Conservation (phyloP, 2,329 filamentous ascomycete species). For the Cladophialophora immunda region DNA sequence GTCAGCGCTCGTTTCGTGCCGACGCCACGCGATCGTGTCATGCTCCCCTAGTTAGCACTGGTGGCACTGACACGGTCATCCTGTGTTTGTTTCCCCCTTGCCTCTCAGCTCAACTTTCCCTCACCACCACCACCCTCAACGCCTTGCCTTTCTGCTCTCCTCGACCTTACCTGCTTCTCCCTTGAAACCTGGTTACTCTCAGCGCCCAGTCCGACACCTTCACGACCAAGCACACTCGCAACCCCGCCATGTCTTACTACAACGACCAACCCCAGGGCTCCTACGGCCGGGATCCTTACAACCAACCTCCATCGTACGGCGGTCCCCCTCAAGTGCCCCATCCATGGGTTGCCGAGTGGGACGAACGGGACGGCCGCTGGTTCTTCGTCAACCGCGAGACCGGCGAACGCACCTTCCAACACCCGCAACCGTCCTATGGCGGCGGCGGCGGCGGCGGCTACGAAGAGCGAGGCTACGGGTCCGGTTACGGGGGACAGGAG, state of each 20-base stretch:
- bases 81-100: background rate
- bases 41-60: background rate
- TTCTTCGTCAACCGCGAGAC: constrained; percentile 58
- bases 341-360: constrained; percentile 58
- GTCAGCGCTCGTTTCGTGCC: constrained; percentile 15
- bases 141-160: background rate
- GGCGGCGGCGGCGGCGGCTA: constrained; percentile 22
- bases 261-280: constrained; percentile 17
- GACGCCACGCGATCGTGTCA: constrained; percentile 4
- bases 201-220: background rate
- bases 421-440: constrained; percentile 43
- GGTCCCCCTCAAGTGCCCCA: constrained; percentile 44
- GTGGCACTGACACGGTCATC: background rate
- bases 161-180: background rate
- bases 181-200: background rate
- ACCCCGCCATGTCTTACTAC: constrained; percentile 28
- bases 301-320: constrained; percentile 27
- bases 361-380: constrained; percentile 51
- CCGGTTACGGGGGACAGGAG: constrained; percentile 27
- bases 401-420: constrained; percentile 53
- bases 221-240: background rate
- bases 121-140: background rate
- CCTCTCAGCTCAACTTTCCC: background rate
- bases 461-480: constrained; percentile 24
- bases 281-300: constrained; percentile 9